Conservation (phyloP, 116 monocot species). For the Papilionanthe hybrid region DNA sequence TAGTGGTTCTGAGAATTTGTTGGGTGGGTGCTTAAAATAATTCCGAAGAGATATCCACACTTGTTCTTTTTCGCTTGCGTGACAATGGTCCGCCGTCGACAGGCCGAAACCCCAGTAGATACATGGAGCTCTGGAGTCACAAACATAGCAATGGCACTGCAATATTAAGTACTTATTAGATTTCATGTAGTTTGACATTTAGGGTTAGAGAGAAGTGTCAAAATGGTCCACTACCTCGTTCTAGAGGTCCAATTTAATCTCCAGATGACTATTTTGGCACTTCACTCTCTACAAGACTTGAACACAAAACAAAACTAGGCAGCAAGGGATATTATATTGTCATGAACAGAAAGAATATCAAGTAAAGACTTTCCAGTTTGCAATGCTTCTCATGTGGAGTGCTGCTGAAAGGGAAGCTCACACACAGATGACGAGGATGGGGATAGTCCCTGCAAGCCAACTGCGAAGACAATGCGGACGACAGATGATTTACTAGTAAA, state of each 20-base stretch:
- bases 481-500: too few species aligned
- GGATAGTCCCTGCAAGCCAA: slow-evolving; percentile 75
- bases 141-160: slow-evolving; percentile 96
- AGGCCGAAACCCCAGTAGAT: slow-evolving; percentile 42
- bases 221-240: too few species aligned
- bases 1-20: neutral
- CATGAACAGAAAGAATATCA: neutral
- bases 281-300: neutral
- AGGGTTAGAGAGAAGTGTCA: neutral
- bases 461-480: slow-evolving; percentile 20
- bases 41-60: slow-evolving; percentile 51
- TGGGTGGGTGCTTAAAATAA: slow-evolving; percentile 18
- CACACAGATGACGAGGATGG: slow-evolving; percentile 64
- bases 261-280: too few species aligned
- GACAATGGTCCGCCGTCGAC: slow-evolving; percentile 45
- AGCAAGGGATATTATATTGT: neutral
- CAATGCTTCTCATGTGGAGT: slow-evolving; percentile 61
- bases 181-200: neutral
- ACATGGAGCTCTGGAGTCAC: slow-evolving; percentile 74
- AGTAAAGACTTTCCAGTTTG: slow-evolving; percentile 28
- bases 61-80: slow-evolving; percentile 61
- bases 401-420: slow-evolving; percentile 52
- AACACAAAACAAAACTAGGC: neutral
- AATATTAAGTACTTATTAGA: neutral
- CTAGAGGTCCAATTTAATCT: too few species aligned